A percentile compares a stretch with the other conserved stretches of the same genome.
Evolutionary conservation across 768 basidiomycete genomes (phyloP).

Genomic region (Leccinum broughii): DNA sequence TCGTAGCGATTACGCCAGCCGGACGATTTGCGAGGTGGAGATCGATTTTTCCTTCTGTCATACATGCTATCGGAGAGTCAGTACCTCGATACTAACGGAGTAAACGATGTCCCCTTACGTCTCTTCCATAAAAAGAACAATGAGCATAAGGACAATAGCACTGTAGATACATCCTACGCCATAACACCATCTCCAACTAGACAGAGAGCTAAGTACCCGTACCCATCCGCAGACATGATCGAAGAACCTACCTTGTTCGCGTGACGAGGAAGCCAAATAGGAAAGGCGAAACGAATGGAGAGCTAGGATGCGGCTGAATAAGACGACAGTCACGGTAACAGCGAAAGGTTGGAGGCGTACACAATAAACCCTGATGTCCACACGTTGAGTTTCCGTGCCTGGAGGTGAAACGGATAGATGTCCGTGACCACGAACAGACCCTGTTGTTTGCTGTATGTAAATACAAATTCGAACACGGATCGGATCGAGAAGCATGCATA

Average conservation of each 20-base stretch:
- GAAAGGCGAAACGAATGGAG: constrained; percentile 32
- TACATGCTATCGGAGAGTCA: constrained; percentile 39
- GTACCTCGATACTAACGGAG: not conserved
- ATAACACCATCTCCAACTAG: constrained; percentile 51
- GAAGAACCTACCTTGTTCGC: constrained; percentile 23
- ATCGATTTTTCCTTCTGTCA: constrained; percentile 43
- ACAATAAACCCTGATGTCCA: constrained; percentile 56
- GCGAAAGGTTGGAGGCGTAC: constrained; percentile 45
- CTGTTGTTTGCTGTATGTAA: constrained; percentile 17
- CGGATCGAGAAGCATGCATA: constrained; percentile 17
- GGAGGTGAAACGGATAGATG: constrained; percentile 54
- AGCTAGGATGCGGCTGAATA: constrained; percentile 27
- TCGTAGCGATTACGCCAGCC: constrained; percentile 43
- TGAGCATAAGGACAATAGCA: constrained; percentile 44
- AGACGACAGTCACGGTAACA: constrained; percentile 24
- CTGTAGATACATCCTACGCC: constrained; percentile 53
- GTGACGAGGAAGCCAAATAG: constrained; percentile 31
- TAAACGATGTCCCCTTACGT: constrained; percentile 36
- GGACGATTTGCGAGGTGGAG: constrained; percentile 26
- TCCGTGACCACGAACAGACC: constrained; percentile 49
- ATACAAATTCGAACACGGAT: not conserved
- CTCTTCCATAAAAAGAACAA: constrained; percentile 49
- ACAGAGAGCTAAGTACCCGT: not conserved
- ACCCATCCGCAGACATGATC: not conserved
- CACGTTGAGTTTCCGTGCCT: constrained; percentile 50